phyloP scores from a whole-genome alignment of 2,329 filamentous ascomycete species.

The Mollisia scopiformis region DNA sequence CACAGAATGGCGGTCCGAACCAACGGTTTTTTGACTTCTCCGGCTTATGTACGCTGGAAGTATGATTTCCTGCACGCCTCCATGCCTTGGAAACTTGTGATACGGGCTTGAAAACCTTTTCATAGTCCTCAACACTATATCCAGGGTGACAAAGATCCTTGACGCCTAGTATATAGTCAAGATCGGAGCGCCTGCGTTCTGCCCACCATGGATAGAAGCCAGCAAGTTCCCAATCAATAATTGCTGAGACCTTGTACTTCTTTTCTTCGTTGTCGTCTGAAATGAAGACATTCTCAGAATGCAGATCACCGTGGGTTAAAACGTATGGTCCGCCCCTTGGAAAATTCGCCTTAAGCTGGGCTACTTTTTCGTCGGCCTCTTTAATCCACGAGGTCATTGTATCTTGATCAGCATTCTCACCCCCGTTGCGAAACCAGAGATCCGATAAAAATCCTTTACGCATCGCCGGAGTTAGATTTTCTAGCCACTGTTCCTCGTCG shows the following conservation, averaged over 20 bases:
- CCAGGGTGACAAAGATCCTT: not conserved
- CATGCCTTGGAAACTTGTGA: not conserved
- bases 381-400: not conserved
- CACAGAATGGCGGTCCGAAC: conserved; percentile 10
- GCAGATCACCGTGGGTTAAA: conserved; percentile 44
- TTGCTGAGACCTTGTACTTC: conserved; percentile 35
- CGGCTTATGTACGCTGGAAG: not conserved
- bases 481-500: conserved; percentile 15
- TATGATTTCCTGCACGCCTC: not conserved
- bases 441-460: not conserved
- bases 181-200: conserved; percentile 30
- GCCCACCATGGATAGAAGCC: conserved; percentile 44
- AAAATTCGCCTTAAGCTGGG: conserved; percentile 9
- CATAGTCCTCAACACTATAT: not conserved
- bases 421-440: not conserved
- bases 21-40: conserved; percentile 3
- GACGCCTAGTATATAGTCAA: not conserved
- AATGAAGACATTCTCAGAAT: conserved; percentile 42
- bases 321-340: conserved; percentile 32
- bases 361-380: conserved; percentile 8
- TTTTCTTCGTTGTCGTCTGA: conserved; percentile 30
- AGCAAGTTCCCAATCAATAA: conserved; percentile 43
- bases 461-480: conserved; percentile 11
- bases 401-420: not conserved
- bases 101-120: not conserved